phyloP scores from a whole-genome alignment of 495 filamentous ascomycete species.

The Diplogelasinospora grovesii region DNA sequence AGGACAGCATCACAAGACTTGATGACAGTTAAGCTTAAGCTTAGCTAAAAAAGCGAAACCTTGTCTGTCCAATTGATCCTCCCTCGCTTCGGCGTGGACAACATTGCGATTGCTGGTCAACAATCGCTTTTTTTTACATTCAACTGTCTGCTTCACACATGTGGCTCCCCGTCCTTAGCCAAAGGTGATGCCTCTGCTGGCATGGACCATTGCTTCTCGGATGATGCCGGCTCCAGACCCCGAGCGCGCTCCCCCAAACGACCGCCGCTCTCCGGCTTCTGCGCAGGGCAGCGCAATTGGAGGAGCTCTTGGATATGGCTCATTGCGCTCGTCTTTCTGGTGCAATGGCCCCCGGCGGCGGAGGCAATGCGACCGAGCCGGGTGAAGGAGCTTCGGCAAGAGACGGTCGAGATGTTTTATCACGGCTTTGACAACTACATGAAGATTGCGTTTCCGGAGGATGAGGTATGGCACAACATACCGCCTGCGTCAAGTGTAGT shows the following conservation, averaged over 20 bases:
- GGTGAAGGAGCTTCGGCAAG: constrained; percentile 50
- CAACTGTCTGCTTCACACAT: constrained; percentile 19
- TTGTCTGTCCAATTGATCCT: too few relatives aligned
- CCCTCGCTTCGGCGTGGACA: not conserved
- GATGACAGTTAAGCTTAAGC: too few relatives aligned
- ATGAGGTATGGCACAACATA: constrained; percentile 55
- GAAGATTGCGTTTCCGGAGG: constrained; percentile 88
- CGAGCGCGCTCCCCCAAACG: not conserved
- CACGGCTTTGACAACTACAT: constrained; percentile 97
- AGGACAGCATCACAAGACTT: too few relatives aligned
- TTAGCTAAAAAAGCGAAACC: too few relatives aligned
- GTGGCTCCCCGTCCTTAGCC: constrained; percentile 22
- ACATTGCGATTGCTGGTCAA: too few relatives aligned
- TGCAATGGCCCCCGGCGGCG: constrained; percentile 18
- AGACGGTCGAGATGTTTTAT: constrained; percentile 90
- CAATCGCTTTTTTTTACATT: too few relatives aligned
- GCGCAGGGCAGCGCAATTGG: too few relatives aligned
- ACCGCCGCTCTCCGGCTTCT: not conserved
- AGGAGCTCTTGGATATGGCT: constrained; percentile 14
- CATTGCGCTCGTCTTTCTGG: constrained; percentile 15
- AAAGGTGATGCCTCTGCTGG: constrained; percentile 42
- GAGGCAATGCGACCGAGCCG: constrained; percentile 46
- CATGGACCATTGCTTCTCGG: constrained; percentile 24
- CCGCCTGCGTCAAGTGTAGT: not conserved
- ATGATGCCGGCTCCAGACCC: constrained; percentile 14